These are phyloP conservation scores for Atkinsonella texensis DNA, from an alignment of 2,329 filamentous ascomycete genomes.

Conservation along the genomic window DNA sequence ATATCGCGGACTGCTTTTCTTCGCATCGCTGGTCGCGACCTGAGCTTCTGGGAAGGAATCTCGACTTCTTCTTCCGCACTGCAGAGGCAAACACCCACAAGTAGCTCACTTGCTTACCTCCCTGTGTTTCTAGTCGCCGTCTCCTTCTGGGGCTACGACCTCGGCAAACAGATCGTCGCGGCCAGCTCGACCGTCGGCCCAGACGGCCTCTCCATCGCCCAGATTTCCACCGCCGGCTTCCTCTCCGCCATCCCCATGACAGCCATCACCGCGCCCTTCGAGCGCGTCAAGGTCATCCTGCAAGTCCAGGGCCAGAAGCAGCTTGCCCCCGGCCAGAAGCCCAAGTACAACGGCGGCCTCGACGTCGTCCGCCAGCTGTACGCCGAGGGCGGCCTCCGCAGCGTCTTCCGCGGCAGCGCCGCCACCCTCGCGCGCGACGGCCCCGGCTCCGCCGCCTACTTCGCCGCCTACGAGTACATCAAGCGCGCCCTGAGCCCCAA, in stretches of 20 bases:
- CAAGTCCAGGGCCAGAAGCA: conserved; percentile 94
- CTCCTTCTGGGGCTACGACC: conserved; percentile 78
- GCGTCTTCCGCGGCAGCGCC: conserved; percentile 79
- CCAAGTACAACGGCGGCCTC: conserved; percentile 73
- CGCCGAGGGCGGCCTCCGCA: conserved; percentile 76
- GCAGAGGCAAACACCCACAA: too few species aligned
- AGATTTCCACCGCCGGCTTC: conserved; percentile 87
- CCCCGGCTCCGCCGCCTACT: conserved; percentile 88
- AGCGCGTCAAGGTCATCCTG: conserved; percentile 96
- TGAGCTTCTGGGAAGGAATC: too few species aligned
- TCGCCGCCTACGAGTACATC: conserved; percentile 92
- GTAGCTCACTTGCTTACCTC: background rate
- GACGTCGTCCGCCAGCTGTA: conserved; percentile 94
- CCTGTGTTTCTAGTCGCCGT: conserved; percentile 43
- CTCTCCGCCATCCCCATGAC: conserved; percentile 98
- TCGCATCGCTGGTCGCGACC: too few species aligned
- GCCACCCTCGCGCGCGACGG: conserved; percentile 93
- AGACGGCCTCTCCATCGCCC: conserved; percentile 67
- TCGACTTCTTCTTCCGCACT: too few species aligned
- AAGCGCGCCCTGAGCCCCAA: conserved; percentile 79
- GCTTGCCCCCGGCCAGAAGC: conserved; percentile 80
- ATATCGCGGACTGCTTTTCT: too few species aligned
- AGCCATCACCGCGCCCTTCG: conserved; percentile 94
- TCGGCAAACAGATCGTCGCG: conserved; percentile 81
- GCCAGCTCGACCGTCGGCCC: conserved; percentile 51